These are phyloP conservation scores for Gremmenia infestans DNA, from an alignment of 2,329 filamentous ascomycete species.

Conservation along the genomic window DNA sequence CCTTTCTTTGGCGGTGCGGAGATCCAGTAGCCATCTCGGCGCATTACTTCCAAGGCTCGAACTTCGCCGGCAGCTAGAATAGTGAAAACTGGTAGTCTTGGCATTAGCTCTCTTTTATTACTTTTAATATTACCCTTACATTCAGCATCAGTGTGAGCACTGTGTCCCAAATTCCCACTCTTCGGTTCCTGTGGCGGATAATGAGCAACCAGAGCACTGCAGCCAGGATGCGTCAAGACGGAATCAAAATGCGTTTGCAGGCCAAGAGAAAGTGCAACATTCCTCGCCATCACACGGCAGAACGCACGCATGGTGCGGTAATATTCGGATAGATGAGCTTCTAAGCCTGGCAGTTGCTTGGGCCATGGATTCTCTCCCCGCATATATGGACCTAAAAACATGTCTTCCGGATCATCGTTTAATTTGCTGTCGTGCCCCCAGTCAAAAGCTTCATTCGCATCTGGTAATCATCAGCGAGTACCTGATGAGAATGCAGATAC, in stretches of 20 bases:
- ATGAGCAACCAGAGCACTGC: constrained; percentile 30
- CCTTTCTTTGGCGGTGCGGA: constrained; percentile 37
- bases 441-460: constrained; percentile 24
- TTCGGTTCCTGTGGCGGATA: constrained; percentile 34
- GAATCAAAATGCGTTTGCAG: constrained; percentile 47
- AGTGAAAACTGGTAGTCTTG: constrained; percentile 39
- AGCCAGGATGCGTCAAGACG: constrained; percentile 45
- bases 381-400: constrained; percentile 9
- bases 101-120: no score
- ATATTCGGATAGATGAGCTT: constrained; percentile 43
- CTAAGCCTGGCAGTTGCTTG: constrained; percentile 39
- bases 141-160: constrained; percentile 38
- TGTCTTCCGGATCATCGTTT: constrained; percentile 12
- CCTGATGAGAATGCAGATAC: neutral
- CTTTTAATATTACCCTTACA: constrained; percentile 14
- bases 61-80: constrained; percentile 34
- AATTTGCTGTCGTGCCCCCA: constrained; percentile 16
- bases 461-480: neutral
- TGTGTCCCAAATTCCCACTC: constrained; percentile 25
- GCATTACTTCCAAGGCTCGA: constrained; percentile 42
- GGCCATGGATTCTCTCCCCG: constrained; percentile 20
- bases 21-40: constrained; percentile 39
- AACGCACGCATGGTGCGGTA: constrained; percentile 14
- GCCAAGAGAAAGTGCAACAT: constrained; percentile 48
- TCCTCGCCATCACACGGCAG: constrained; percentile 37